Conservation (phyloP, 805 yeast species). For the Candida ipomoeae region DNA sequence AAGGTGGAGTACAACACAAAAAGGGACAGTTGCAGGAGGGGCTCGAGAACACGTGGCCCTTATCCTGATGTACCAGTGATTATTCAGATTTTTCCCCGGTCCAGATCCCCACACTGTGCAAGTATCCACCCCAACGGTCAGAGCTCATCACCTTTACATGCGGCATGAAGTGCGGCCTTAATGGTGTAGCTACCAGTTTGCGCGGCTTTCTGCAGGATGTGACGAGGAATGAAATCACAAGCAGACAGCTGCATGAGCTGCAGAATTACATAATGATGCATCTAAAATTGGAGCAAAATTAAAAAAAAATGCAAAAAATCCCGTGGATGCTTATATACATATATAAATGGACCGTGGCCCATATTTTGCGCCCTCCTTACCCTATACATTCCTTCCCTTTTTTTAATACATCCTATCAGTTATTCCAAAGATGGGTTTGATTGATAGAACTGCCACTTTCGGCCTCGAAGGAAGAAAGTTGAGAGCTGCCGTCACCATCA, state of each 20-base stretch:
- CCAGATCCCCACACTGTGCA: slow-evolving; percentile 1
- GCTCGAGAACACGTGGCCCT: no score
- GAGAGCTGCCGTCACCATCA: slow-evolving; percentile 19
- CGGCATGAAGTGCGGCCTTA: background rate
- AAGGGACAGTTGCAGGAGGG: background rate
- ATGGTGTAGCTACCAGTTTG: background rate
- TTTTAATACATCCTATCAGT: background rate
- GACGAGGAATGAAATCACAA: background rate
- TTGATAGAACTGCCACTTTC: slow-evolving; percentile 16
- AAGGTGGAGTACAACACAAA: no score
- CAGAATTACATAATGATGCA: slow-evolving; percentile 9
- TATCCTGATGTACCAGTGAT: background rate
- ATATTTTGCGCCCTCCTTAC: background rate
- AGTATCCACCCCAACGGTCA: background rate
- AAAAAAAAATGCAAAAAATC: slow-evolving; percentile 1
- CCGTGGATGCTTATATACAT: background rate
- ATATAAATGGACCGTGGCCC: slow-evolving; percentile 3
- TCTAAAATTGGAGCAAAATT: background rate
- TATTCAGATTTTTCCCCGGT: background rate
- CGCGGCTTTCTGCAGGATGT: background rate
- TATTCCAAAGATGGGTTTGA: slow-evolving; percentile 8
- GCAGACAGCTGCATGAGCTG: background rate
- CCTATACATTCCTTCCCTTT: background rate
- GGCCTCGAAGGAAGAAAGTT: slow-evolving; percentile 18
- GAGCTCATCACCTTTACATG: slow-evolving; percentile 6